These are phyloP conservation scores for Solanum raphanifolium DNA, from an alignment of 257 asterid species.

Conservation along the genomic window DNA sequence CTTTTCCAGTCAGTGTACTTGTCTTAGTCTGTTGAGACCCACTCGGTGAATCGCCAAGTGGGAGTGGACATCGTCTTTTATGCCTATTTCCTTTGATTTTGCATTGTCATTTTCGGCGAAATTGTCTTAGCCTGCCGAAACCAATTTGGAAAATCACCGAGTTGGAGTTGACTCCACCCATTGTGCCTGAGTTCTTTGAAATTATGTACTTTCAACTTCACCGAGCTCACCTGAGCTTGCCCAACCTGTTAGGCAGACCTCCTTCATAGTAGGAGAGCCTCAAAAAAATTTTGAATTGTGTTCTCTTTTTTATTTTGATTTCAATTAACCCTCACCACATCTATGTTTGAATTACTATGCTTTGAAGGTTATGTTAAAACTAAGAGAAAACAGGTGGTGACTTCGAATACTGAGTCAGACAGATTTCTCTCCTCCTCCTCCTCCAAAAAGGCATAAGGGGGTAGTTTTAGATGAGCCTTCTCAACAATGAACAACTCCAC, in stretches of 20 bases:
- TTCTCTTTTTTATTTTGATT: neutral
- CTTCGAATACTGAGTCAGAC: neutral
- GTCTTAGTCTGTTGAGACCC: neutral
- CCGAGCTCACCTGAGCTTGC: neutral
- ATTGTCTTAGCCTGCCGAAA: neutral
- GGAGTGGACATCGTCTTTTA: neutral
- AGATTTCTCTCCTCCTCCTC: neutral
- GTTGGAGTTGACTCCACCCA: neutral
- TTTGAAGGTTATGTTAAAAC: neutral
- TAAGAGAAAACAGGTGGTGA: neutral
- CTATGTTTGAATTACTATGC: neutral
- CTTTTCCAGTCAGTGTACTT: neutral
- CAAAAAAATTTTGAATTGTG: neutral
- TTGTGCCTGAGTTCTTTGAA: neutral
- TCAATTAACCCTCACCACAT: neutral
- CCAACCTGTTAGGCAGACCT: neutral
- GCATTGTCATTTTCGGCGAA: neutral
- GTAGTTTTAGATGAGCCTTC: neutral
- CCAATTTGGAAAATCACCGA: neutral
- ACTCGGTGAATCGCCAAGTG: neutral
- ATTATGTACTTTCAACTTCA: neutral
- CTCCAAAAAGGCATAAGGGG: neutral
- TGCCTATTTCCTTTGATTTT: neutral
- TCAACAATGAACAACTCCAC: neutral
- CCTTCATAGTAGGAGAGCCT: neutral